Conservation (phyloP, 2,329 filamentous ascomycete genomes). For the Verticillium albo-atrum region DNA sequence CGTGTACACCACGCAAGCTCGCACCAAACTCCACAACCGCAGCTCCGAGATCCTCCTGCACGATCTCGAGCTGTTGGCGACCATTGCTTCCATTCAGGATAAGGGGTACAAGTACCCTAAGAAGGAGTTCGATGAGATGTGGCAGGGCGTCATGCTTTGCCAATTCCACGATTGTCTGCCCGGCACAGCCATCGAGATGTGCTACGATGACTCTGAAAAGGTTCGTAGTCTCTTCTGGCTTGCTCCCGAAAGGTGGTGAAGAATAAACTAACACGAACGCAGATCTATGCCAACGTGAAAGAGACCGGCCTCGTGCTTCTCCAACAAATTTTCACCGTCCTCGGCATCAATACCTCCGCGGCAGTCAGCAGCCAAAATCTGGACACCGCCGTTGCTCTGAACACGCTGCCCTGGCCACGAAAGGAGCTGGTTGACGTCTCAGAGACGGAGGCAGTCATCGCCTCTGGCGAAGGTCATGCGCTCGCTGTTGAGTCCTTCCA, state of each 20-base stretch:
- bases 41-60: constrained; percentile 58
- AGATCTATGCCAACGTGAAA: constrained; percentile 56
- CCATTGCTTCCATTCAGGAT: constrained; percentile 52
- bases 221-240: constrained; percentile 26
- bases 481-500: constrained; percentile 18
- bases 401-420: constrained; percentile 59
- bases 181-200: constrained; percentile 65
- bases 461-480: constrained; percentile 19
- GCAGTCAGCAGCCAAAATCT: constrained; percentile 18
- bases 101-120: constrained; percentile 60
- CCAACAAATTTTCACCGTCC: constrained; percentile 45
- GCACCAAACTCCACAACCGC: constrained; percentile 65
- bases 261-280: neutral
- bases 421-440: constrained; percentile 45
- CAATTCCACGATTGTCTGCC: constrained; percentile 69
- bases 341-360: constrained; percentile 43
- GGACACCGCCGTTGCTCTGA: constrained; percentile 41
- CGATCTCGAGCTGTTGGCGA: constrained; percentile 62
- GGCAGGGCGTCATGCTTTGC: constrained; percentile 61
- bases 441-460: constrained; percentile 15
- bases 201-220: constrained; percentile 62
- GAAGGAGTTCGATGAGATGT: constrained; percentile 62
- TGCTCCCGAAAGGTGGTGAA: too few species aligned
- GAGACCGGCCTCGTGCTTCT: constrained; percentile 49
- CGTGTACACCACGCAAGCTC: constrained; percentile 65